Conservation (phyloP, 1,139 yeast species). For the Yamadazyma taylorii region DNA sequence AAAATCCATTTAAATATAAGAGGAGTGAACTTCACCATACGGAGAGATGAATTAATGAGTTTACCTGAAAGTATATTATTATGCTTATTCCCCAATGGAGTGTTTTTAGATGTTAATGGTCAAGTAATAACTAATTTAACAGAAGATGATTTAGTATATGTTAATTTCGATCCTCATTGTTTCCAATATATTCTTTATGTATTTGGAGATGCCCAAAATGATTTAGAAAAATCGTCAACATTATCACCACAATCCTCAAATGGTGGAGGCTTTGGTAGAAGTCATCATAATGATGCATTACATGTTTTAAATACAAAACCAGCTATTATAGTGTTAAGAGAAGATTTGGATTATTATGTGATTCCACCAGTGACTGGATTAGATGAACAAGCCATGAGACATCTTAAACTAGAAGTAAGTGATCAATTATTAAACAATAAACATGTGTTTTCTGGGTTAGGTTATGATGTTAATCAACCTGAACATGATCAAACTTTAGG, state of each 20-base stretch:
- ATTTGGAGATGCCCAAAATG: constrained; percentile 51
- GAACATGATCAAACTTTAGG: constrained; percentile 52
- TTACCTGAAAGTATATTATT: constrained; percentile 87
- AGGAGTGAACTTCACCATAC: constrained; percentile 63
- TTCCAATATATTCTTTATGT: constrained; percentile 77
- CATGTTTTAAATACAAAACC: constrained; percentile 76
- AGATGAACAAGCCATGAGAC: constrained; percentile 52
- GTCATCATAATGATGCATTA: constrained; percentile 27
- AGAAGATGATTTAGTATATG: constrained; percentile 73
- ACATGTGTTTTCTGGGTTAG: constrained; percentile 74
- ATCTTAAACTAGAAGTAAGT: constrained; percentile 68
- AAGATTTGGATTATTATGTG: constrained; percentile 91
- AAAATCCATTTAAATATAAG: constrained; percentile 67
- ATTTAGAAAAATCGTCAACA: constrained; percentile 29
- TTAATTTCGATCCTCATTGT: constrained; percentile 83
- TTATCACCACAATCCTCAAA: constrained; percentile 24
- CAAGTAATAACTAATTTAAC: constrained; percentile 75
- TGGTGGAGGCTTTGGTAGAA: constrained; percentile 11
- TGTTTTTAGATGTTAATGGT: constrained; percentile 72
- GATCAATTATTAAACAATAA: constrained; percentile 49
- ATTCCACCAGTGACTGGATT: constrained; percentile 69
- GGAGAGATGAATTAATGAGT: constrained; percentile 86
- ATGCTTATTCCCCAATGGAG: constrained; percentile 89
- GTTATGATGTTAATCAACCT: constrained; percentile 33
- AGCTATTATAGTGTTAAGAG: constrained; percentile 87